Conservation (phyloP, 257 asterid species). For the Fraxinus pennsylvanica region DNA sequence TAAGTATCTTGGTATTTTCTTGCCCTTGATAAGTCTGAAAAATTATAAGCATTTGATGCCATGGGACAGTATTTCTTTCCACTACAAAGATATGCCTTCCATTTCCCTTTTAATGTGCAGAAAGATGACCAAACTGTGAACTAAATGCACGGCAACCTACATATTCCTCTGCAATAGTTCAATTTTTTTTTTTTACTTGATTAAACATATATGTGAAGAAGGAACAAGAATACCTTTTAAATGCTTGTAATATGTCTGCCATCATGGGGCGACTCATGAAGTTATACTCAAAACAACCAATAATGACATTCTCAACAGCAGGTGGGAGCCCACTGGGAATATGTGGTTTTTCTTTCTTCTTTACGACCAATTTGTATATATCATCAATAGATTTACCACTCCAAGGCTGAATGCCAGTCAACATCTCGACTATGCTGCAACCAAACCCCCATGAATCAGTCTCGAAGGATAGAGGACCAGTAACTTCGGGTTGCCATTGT, state of each 20-base stretch:
- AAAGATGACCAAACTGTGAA: background rate
- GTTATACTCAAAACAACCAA: constrained; percentile 88
- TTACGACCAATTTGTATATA: constrained; percentile 63
- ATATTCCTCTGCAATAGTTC: background rate
- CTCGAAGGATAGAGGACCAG: constrained; percentile 83
- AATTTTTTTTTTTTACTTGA: background rate
- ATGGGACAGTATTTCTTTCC: background rate
- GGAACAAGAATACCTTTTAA: constrained; percentile 54
- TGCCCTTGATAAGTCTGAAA: background rate
- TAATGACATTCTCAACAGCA: constrained; percentile 66
- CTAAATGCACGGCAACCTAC: background rate
- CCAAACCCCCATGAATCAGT: constrained; percentile 97
- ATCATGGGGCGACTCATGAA: constrained; percentile 80
- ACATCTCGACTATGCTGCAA: constrained; percentile 85
- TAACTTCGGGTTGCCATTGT: constrained; percentile 88
- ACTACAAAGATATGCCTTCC: background rate
- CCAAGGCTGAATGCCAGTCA: constrained; percentile 88
- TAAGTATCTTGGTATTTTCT: background rate
- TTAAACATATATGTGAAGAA: background rate
- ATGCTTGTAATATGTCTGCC: constrained; percentile 76
- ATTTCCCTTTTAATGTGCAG: background rate
- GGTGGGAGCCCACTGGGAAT: constrained; percentile 89
- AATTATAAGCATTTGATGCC: background rate
- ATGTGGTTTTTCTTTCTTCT: constrained; percentile 67
- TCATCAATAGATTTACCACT: constrained; percentile 74